phyloP scores from a whole-genome alignment of 306 rosid genomes.

The Begonia loranthoides region DNA sequence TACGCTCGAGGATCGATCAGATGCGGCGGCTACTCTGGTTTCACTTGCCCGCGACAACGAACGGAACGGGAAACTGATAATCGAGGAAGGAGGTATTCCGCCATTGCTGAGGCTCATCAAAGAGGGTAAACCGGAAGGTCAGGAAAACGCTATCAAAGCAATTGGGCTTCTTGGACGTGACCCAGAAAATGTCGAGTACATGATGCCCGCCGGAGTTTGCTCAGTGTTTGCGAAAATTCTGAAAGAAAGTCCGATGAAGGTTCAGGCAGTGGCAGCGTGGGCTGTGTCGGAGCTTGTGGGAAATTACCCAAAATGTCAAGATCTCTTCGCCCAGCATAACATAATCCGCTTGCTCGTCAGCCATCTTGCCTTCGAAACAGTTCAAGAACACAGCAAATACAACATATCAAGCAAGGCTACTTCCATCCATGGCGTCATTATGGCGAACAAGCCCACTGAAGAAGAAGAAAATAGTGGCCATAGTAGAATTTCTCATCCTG shows the following conservation, averaged over 20 bases:
- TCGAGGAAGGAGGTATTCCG: slow-evolving; percentile 60
- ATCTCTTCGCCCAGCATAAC: slow-evolving; percentile 65
- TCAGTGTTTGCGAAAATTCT: slow-evolving; percentile 50
- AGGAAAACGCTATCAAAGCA: slow-evolving; percentile 51
- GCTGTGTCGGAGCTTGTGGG: slow-evolving; percentile 61
- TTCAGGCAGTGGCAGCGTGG: slow-evolving; percentile 50
- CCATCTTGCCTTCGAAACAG: slow-evolving; percentile 77
- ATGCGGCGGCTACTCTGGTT: slow-evolving; percentile 59
- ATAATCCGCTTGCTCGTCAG: slow-evolving; percentile 53
- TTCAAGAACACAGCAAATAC: slow-evolving; percentile 75
- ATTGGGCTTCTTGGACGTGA: slow-evolving; percentile 66
- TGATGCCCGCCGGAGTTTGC: slow-evolving; percentile 50
- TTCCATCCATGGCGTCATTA: slow-evolving; percentile 60
- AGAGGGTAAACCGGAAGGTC: slow-evolving; percentile 56
- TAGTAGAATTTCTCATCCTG: slow-evolving; percentile 25
- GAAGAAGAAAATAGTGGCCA: slow-evolving; percentile 6
- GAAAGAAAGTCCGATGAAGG: slow-evolving; percentile 70
- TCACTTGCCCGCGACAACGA: slow-evolving; percentile 50
- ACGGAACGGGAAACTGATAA: slow-evolving; percentile 55
- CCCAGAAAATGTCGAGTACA: slow-evolving; percentile 43
- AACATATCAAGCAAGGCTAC: slow-evolving; percentile 38
- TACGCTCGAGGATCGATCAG: slow-evolving; percentile 45
- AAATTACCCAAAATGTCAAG: slow-evolving; percentile 55
- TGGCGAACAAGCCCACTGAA: slow-evolving; percentile 21
- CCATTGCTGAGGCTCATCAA: slow-evolving; percentile 47